A percentile compares a stretch with the other conserved stretches of the same genome.
These are phyloP conservation scores for Mycena maculata DNA, from an alignment of 768 basidiomycete genomes.

Conservation along the genomic window DNA sequence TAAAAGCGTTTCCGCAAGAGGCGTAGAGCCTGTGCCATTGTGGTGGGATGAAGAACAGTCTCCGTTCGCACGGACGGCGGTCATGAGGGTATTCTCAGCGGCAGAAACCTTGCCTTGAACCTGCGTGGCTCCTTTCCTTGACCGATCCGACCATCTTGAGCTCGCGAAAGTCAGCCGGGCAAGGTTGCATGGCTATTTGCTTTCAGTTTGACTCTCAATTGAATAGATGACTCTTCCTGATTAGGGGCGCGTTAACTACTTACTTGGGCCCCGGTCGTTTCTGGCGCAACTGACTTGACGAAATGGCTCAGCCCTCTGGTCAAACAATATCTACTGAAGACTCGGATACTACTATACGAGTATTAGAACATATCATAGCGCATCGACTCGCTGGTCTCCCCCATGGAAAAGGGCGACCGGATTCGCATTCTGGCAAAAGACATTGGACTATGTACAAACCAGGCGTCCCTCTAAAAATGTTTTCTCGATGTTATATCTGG, in stretches of 20 bases:
- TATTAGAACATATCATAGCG: conserved; percentile 31
- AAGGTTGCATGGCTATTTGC: too few species aligned
- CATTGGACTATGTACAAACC: conserved; percentile 32
- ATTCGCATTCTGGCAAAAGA: conserved; percentile 34
- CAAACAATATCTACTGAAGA: conserved; percentile 24
- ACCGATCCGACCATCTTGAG: too few species aligned
- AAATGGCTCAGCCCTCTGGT: conserved; percentile 9
- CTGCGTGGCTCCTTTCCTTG: too few species aligned
- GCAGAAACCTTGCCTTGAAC: too few species aligned
- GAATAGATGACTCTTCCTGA: too few species aligned
- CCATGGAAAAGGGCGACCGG: conserved; percentile 25
- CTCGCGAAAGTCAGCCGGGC: too few species aligned
- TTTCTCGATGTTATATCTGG: conserved; percentile 35
- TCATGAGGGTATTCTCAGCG: background rate
- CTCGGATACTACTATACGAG: conserved; percentile 21
- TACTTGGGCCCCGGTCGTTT: too few species aligned
- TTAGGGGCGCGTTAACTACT: too few species aligned
- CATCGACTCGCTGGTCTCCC: conserved; percentile 24
- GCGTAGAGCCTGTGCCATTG: conserved; percentile 17
- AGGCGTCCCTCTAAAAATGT: conserved; percentile 17
- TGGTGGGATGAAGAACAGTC: background rate
- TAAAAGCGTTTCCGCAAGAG: conserved; percentile 24
- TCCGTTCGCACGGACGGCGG: background rate
- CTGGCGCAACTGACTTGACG: background rate
- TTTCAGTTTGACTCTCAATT: too few species aligned